phyloP scores from a whole-genome alignment of 2,329 filamentous ascomycete genomes.

The Rugonectria rugulosa region DNA sequence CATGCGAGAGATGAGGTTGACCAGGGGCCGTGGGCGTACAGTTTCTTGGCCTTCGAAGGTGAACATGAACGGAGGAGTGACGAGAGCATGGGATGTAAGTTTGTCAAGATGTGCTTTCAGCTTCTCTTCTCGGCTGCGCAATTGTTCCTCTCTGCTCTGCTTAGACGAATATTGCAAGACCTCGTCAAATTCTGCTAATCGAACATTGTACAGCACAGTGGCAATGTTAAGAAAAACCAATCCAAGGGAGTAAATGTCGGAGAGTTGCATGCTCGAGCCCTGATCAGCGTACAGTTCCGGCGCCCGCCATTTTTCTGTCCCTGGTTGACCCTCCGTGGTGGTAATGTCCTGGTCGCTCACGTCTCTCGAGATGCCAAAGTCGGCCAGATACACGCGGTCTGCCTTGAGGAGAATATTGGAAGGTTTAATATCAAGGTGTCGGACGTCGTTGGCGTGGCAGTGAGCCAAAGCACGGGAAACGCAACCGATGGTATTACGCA shows the following conservation, averaged over 20 bases:
- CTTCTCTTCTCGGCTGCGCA: constrained; percentile 43
- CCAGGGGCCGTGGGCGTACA: constrained; percentile 50
- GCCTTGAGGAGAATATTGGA: constrained; percentile 56
- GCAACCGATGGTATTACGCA: constrained; percentile 54
- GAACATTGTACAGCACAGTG: constrained; percentile 51
- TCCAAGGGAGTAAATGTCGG: constrained; percentile 58
- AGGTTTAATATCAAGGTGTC: constrained; percentile 58
- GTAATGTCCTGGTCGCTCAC: constrained; percentile 55
- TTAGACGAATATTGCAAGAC: constrained; percentile 42
- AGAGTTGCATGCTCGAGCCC: constrained; percentile 53
- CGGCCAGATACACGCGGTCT: constrained; percentile 55
- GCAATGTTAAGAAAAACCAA: constrained; percentile 55
- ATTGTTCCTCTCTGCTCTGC: constrained; percentile 43
- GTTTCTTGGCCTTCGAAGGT: constrained; percentile 48
- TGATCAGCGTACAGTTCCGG: constrained; percentile 51
- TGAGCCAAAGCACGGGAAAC: constrained; percentile 52
- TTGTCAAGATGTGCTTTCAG: constrained; percentile 44
- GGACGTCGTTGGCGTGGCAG: constrained; percentile 51
- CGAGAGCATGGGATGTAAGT: constrained; percentile 46
- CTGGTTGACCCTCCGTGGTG: constrained; percentile 50
- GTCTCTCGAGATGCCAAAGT: constrained; percentile 58
- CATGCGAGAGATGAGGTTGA: constrained; percentile 49
- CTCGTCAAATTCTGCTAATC: constrained; percentile 49
- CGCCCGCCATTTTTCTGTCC: constrained; percentile 54
- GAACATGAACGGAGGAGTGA: constrained; percentile 46